phyloP scores from a whole-genome alignment of 371 early-diverging fungal genomes.

The Apophysomyces elegans region DNA sequence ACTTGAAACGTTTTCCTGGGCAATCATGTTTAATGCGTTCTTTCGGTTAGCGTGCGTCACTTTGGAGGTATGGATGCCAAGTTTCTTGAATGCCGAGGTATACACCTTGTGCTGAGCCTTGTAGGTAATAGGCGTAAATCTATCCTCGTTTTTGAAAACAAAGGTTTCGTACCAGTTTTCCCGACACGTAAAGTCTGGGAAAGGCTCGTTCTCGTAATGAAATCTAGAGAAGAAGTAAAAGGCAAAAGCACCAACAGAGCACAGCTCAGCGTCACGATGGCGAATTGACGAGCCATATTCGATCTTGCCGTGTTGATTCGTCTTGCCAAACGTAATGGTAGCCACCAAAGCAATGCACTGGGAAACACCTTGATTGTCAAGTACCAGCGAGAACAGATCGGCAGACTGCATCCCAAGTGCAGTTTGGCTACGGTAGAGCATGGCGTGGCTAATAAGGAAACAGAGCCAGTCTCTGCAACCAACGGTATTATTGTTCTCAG shows the following conservation, averaged over 20 bases:
- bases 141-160: too few relatives aligned
- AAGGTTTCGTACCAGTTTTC: too few relatives aligned
- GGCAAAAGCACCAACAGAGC: too few relatives aligned
- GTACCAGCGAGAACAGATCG: conserved; percentile 4
- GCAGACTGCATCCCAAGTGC: conserved; percentile 4
- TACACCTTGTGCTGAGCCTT: too few relatives aligned
- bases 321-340: conserved; percentile 13
- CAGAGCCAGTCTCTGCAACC: conserved; percentile 13
- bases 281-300: conserved; percentile 11
- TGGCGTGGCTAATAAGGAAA: conserved; percentile 14
- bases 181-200: too few relatives aligned
- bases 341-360: not conserved
- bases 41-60: conserved; percentile 15
- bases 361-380: not conserved
- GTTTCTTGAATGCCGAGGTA: too few relatives aligned
- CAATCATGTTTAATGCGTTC: conserved; percentile 16
- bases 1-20: conserved; percentile 7
- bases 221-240: too few relatives aligned
- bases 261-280: too few relatives aligned
- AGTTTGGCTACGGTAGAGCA: conserved; percentile 9
- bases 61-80: conserved; percentile 7
- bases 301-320: conserved; percentile 13
- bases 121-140: too few relatives aligned
- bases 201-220: too few relatives aligned
- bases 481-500: not conserved